Percentiles rank a stretch among this genome's conserved stretches.
These are phyloP conservation scores for Talaromyces sp. DNA, from an alignment of 2,329 filamentous ascomycete species.

Conservation along the genomic window DNA sequence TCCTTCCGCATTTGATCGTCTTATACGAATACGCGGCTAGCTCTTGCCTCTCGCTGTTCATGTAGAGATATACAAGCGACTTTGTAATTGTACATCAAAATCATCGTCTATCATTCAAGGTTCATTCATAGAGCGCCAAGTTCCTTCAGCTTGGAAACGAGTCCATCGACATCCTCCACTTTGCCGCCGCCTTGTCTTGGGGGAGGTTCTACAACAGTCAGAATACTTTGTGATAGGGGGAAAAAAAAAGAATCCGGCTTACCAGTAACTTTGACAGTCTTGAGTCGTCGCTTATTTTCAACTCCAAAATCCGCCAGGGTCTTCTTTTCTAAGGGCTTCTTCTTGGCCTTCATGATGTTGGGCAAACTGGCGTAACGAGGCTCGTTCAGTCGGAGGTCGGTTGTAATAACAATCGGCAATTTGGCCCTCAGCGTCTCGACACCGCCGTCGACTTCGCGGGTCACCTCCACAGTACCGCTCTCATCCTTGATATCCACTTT, in stretches of 20 bases:
- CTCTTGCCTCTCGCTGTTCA: background rate
- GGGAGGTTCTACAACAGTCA: slow-evolving; percentile 64
- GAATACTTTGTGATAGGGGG: background rate
- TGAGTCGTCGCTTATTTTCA: slow-evolving; percentile 70
- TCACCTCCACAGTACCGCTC: slow-evolving; percentile 69
- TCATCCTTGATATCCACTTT: slow-evolving; percentile 71
- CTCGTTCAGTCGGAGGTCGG: slow-evolving; percentile 90
- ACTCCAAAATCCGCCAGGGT: slow-evolving; percentile 77
- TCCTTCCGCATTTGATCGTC: background rate
- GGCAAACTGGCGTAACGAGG: slow-evolving; percentile 91
- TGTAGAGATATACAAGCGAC: slow-evolving; percentile 19
- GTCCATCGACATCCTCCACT: slow-evolving; percentile 94
- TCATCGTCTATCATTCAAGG: background rate
- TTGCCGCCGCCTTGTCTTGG: slow-evolving; percentile 89
- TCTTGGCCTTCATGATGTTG: slow-evolving; percentile 99
- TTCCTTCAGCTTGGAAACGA: slow-evolving; percentile 92
- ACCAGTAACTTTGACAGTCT: slow-evolving; percentile 85
- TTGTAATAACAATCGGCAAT: slow-evolving; percentile 91
- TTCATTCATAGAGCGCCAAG: slow-evolving; percentile 72
- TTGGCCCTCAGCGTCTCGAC: slow-evolving; percentile 82
- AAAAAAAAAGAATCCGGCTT: slow-evolving; percentile 33
- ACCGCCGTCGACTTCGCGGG: slow-evolving; percentile 90
- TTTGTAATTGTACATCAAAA: slow-evolving; percentile 15
- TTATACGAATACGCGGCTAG: background rate
- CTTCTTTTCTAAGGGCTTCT: slow-evolving; percentile 97